Evolutionary conservation across 257 asterid genomes (phyloP).

Genomic region (Capsicum chinense): DNA sequence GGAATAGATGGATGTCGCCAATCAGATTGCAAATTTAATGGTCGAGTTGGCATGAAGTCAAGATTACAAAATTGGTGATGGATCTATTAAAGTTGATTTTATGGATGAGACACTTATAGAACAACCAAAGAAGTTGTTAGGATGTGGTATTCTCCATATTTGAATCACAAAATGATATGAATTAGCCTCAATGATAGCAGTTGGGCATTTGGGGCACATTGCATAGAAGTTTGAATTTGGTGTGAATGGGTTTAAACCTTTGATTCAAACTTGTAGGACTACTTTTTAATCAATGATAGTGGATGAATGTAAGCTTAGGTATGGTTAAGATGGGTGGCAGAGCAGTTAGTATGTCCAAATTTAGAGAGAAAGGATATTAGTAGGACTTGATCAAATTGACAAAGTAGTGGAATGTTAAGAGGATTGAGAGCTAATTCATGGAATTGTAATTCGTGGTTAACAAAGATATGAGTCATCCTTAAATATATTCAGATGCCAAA

Average conservation of each 20-base stretch:
- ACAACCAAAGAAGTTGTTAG: conserved; percentile 78
- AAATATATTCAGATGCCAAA: conserved; percentile 96
- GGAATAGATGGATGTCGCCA: conserved; percentile 95
- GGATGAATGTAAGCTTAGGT: conserved; percentile 78
- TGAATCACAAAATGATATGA: conserved; percentile 91
- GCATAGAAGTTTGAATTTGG: conserved; percentile 70
- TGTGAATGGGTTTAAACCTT: conserved; percentile 44
- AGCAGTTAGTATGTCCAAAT: conserved; percentile 65
- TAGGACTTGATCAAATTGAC: conserved; percentile 84
- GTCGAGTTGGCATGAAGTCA: conserved; percentile 87
- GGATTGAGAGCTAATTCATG: conserved; percentile 81
- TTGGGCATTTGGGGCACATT: conserved; percentile 73
- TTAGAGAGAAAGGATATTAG: conserved; percentile 84
- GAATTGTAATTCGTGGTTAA: conserved; percentile 60
- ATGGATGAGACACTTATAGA: conserved; percentile 92
- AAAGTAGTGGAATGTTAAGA: conserved; percentile 81
- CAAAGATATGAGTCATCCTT: conserved; percentile 95
- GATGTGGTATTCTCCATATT: conserved; percentile 90
- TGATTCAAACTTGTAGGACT: conserved; percentile 88
- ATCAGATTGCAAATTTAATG: conserved; percentile 90
- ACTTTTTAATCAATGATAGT: conserved; percentile 93
- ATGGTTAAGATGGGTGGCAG: conserved; percentile 87
- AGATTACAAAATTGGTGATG: conserved; percentile 92
- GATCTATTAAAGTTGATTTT: conserved; percentile 91
- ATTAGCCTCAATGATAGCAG: conserved; percentile 78